A percentile compares a stretch with the other conserved stretches of the same genome.
These are phyloP conservation scores for Anisogramma anomala DNA, from an alignment of 2,329 filamentous ascomycete genomes.

Conservation along the genomic window DNA sequence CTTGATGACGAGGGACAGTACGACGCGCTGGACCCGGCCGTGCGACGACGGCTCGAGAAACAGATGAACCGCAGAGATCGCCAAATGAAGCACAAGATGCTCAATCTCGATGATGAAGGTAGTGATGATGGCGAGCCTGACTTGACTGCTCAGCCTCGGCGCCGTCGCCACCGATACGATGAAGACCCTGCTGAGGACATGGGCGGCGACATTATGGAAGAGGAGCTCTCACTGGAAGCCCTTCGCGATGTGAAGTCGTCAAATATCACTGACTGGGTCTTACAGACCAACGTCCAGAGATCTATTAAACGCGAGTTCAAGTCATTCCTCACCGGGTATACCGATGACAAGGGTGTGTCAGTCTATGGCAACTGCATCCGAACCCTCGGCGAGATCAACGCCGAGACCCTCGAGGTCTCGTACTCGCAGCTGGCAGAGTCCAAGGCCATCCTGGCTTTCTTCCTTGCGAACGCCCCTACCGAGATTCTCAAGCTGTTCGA, in stretches of 20 bases:
- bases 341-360: constrained; percentile 75
- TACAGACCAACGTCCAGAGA: constrained; percentile 76
- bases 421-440: constrained; percentile 84
- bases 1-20: constrained; percentile 72
- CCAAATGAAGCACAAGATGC: constrained; percentile 54
- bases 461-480: constrained; percentile 87
- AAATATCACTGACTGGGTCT: constrained; percentile 90
- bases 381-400: constrained; percentile 93
- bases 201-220: constrained; percentile 88
- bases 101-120: constrained; percentile 63
- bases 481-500: constrained; percentile 95
- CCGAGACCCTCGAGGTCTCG: constrained; percentile 89
- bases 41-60: constrained; percentile 59
- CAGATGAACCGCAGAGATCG: constrained; percentile 63
- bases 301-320: constrained; percentile 97
- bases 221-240: constrained; percentile 84
- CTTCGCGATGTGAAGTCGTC: constrained; percentile 87
- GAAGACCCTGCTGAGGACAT: constrained; percentile 89
- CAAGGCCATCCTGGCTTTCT: constrained; percentile 91
- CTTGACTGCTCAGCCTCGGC: constrained; percentile 71
- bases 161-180: constrained; percentile 81
- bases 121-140: constrained; percentile 79
- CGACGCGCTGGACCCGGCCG: constrained; percentile 54
- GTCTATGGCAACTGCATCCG: constrained; percentile 92
- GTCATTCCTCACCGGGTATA: constrained; percentile 91